Percentiles rank a stretch among this genome's conserved stretches.
Conservation (phyloP, 768 basidiomycete species). For the Aureoboletus auriporus region DNA sequence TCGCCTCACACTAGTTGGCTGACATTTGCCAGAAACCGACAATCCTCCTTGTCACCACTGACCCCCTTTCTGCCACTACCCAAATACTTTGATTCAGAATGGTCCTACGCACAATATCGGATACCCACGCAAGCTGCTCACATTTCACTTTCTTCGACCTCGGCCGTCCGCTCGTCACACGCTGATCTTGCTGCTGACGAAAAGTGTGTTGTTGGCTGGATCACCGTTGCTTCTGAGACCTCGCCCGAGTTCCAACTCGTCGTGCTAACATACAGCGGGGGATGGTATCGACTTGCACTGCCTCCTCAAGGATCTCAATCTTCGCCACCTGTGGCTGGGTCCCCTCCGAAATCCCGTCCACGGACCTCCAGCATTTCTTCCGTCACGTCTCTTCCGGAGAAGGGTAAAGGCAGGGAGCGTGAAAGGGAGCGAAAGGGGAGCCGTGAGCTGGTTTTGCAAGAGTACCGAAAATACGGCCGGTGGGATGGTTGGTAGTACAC, state of each 20-base stretch:
- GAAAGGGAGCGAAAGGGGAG: constrained; percentile 55
- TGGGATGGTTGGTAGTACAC: constrained; percentile 84
- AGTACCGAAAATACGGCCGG: constrained; percentile 78
- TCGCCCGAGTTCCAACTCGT: constrained; percentile 67
- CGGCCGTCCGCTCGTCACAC: constrained; percentile 49
- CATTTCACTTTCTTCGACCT: constrained; percentile 70
- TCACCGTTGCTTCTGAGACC: constrained; percentile 43
- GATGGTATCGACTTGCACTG: constrained; percentile 83
- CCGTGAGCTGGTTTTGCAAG: constrained; percentile 64
- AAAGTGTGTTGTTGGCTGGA: constrained; percentile 86
- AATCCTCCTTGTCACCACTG: constrained; percentile 77
- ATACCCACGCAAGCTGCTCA: constrained; percentile 84
- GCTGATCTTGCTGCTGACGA: constrained; percentile 75
- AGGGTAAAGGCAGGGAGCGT: constrained; percentile 55
- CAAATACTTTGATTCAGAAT: constrained; percentile 92
- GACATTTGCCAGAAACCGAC: constrained; percentile 59
- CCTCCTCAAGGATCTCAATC: constrained; percentile 34
- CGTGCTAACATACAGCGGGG: constrained; percentile 84
- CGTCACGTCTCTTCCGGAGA: constrained; percentile 40
- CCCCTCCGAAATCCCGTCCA: constrained; percentile 46
- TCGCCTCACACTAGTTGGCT: constrained; percentile 2
- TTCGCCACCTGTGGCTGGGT: constrained; percentile 25
- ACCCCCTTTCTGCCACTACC: constrained; percentile 79
- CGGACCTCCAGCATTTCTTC: constrained; percentile 58
- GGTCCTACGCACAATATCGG: constrained; percentile 92